These are phyloP conservation scores for Aspergillus conjunctus DNA, from an alignment of 495 filamentous ascomycete species.

Conservation along the genomic window DNA sequence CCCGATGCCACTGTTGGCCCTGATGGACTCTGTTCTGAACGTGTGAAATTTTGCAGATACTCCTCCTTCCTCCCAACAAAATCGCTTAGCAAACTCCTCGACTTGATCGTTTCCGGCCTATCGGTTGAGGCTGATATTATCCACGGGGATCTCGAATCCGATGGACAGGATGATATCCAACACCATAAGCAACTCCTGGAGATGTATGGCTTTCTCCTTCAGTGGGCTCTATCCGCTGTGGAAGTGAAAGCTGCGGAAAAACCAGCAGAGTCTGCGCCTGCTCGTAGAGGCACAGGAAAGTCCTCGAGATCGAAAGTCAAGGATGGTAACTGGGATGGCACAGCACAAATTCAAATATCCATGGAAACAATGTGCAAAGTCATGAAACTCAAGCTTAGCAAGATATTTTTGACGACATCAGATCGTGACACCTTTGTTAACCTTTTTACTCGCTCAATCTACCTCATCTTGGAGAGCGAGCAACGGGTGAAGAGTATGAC, in stretches of 20 bases:
- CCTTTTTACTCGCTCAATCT: constrained; percentile 90
- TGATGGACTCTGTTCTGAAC: constrained; percentile 60
- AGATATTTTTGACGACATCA: constrained; percentile 94
- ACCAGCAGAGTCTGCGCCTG: constrained; percentile 65
- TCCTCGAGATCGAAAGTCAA: constrained; percentile 69
- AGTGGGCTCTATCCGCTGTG: constrained; percentile 91
- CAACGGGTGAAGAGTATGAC: constrained; percentile 86
- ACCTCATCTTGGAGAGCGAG: constrained; percentile 92
- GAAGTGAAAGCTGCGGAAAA: constrained; percentile 94
- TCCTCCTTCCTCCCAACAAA: constrained; percentile 76
- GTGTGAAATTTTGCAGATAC: constrained; percentile 70
- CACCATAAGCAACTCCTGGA: constrained; percentile 91
- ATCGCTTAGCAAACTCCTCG: constrained; percentile 88
- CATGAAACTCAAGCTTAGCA: constrained; percentile 85
- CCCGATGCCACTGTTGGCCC: constrained; percentile 39
- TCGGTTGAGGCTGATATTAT: constrained; percentile 87
- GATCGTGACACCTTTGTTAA: constrained; percentile 93
- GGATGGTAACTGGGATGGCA: constrained; percentile 86
- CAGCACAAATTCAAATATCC: constrained; percentile 80
- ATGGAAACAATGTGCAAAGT: constrained; percentile 95
- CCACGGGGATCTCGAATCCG: constrained; percentile 82
- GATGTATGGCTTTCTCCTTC: constrained; percentile 90
- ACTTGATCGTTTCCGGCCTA: constrained; percentile 90
- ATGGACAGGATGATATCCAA: constrained; percentile 82
- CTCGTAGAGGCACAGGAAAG: constrained; percentile 74